Evolutionary conservation across 176 grass and related monocot genomes (phyloP).

Genomic region (Stipa capillata): DNA sequence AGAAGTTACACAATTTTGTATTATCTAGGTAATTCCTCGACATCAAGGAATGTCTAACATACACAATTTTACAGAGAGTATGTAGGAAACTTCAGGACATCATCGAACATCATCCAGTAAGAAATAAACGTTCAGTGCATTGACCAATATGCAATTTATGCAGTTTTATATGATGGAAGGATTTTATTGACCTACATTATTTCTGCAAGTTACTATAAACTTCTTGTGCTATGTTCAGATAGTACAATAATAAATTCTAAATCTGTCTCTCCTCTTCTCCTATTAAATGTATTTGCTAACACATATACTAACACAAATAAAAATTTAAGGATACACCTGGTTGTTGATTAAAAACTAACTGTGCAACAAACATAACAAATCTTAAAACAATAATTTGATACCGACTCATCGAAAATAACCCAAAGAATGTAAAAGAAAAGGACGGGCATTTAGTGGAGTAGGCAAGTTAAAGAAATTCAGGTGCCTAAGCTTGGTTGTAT

Average conservation of each 20-base stretch:
- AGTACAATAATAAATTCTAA: not conserved
- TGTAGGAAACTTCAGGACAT: not conserved
- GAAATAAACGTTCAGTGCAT: not conserved
- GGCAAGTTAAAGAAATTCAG: not conserved
- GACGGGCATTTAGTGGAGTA: not conserved
- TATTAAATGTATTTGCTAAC: not conserved
- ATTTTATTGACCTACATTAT: conserved; percentile 3
- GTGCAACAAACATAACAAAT: not conserved
- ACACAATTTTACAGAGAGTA: not conserved
- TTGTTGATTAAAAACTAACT: not conserved
- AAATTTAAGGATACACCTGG: not conserved
- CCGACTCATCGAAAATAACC: not conserved
- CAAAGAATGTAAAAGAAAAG: not conserved
- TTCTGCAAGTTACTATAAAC: not conserved
- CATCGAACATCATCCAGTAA: not conserved
- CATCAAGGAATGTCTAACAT: not conserved
- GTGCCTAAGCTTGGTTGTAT: not conserved
- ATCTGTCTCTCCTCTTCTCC: not conserved
- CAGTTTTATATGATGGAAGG: not conserved
- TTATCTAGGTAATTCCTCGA: not conserved
- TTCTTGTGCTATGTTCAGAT: not conserved
- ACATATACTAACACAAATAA: not conserved
- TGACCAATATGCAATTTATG: not conserved
- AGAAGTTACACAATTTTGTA: conserved; percentile 12
- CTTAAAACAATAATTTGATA: not conserved